These are phyloP conservation scores for Penicillium brasilianum DNA, from an alignment of 2,329 filamentous ascomycete genomes.

Conservation along the genomic window DNA sequence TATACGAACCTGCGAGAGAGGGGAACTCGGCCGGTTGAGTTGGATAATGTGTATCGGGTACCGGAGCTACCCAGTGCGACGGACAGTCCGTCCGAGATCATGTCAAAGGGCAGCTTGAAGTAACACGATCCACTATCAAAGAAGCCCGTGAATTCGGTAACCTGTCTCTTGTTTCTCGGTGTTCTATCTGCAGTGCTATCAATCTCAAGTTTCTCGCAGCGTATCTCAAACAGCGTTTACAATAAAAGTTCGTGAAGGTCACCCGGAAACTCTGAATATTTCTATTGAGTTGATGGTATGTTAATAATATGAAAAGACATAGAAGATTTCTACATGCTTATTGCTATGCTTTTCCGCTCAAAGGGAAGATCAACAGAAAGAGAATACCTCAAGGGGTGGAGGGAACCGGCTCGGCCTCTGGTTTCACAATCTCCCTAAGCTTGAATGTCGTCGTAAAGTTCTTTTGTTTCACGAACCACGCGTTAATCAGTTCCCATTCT, in stretches of 20 bases:
- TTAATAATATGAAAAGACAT: not conserved
- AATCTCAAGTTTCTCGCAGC: not conserved
- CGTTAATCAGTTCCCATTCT: slow-evolving; percentile 15
- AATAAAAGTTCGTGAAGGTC: no score
- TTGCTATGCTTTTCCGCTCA: not conserved
- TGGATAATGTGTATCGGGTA: not conserved
- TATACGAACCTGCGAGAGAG: not conserved
- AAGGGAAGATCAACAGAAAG: not conserved
- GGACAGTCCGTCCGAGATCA: slow-evolving; percentile 2
- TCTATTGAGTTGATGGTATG: not conserved
- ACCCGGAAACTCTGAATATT: no score
- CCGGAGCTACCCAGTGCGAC: not conserved
- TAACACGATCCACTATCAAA: not conserved
- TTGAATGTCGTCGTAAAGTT: slow-evolving; percentile 16
- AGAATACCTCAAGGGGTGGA: not conserved
- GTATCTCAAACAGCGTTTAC: not conserved
- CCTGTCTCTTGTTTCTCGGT: not conserved
- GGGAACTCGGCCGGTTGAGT: not conserved
- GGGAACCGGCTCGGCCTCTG: not conserved
- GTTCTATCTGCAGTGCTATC: not conserved
- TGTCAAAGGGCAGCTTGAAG: slow-evolving; percentile 1
- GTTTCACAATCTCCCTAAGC: slow-evolving; percentile 11
- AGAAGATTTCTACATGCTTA: not conserved
- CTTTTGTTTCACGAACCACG: slow-evolving; percentile 17
- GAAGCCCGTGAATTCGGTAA: no score